Evolutionary conservation across 2,329 filamentous ascomycete genomes (phyloP), one percentile per base, ranked within the genome.

Genomic region (Talaromyces sp.): DNA sequence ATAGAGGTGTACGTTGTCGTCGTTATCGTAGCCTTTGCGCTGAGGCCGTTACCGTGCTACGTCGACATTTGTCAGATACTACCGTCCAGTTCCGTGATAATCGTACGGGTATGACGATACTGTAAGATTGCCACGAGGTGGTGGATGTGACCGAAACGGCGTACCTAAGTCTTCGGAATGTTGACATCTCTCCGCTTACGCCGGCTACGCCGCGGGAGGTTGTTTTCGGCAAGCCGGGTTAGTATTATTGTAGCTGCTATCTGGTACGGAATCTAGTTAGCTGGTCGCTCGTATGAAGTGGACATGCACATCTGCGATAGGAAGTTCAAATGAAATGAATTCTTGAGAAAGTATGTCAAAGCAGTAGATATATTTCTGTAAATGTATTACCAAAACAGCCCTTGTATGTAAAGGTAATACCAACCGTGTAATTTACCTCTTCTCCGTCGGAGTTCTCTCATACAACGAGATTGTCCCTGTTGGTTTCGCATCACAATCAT

Each of bases 11-110:
- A 11, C 21, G 12, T 21, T 6, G 12, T 21, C 25, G 28, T 50
- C 14, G 44, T 50, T 50, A 37, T 55, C 50, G 28, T 37, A 33
- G 33, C 28, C 33, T 12, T 37, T 28, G 7, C 6, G 12, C 35
- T 33, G 33, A 37, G 18, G 18, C 21, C 14, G 54, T 37, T 42
- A 42, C 54, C 33, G 54, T 57, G 54, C 54, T 57, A 57, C 54
- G 37, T 40, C 54, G 54, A 57, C 37, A 57, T 42, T 57, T 28
- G 37, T 37, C 37, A 42, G 54, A 57, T 57, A 57, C 54, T 57
- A 42, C 54, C 35, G 35, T 57, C 23, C 33, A 42, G 31, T 18
- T 57, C 16, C 39, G 39, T 16, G 39, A 16, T 40, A 18, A n/a
- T 6, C 2, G 33, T 56, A 37, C 18, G 18, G 18, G 37, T 57